Percentiles rank a stretch among this genome's conserved stretches.
Conservation (phyloP, 371 early-diverging fungal genomes). For the Mortierella sp. region DNA sequence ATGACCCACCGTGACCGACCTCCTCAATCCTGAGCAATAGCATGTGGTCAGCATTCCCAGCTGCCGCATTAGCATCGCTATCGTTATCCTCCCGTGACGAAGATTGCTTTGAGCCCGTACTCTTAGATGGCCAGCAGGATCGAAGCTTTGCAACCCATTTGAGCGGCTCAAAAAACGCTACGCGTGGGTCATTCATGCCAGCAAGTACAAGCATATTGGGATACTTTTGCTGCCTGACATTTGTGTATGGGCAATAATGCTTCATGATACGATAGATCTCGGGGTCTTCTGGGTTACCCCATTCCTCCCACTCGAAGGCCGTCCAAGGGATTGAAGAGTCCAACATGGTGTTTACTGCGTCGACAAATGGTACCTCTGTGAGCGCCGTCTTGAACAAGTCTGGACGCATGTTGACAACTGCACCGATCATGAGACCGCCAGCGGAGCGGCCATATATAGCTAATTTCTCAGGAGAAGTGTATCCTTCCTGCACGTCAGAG, state of each 20-base stretch:
- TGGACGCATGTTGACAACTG: constrained; percentile 68
- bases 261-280: constrained; percentile 62
- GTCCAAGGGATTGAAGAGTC: constrained; percentile 68
- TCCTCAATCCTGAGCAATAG: constrained; percentile 66
- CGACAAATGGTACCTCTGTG: constrained; percentile 69
- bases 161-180: constrained; percentile 68
- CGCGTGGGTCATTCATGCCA: constrained; percentile 76
- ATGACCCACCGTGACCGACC: constrained; percentile 69
- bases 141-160: constrained; percentile 73
- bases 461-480: constrained; percentile 62
- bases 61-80: background rate
- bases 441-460: constrained; percentile 73
- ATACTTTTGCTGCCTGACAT: constrained; percentile 49
- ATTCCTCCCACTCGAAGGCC: constrained; percentile 66
- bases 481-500: constrained; percentile 59
- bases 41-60: constrained; percentile 30
- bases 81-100: background rate
- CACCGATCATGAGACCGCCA: constrained; percentile 71
- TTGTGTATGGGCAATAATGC: constrained; percentile 62
- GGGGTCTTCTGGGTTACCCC: constrained; percentile 64
- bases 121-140: constrained; percentile 41
- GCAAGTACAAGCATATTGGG: constrained; percentile 72
- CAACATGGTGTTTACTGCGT: constrained; percentile 68
- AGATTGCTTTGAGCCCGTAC: background rate
- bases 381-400: constrained; percentile 67